Percentiles rank a stretch among this genome's conserved stretches.
phyloP scores from a whole-genome alignment of 176 grass and related monocot species.

The Ensete glaucum region DNA sequence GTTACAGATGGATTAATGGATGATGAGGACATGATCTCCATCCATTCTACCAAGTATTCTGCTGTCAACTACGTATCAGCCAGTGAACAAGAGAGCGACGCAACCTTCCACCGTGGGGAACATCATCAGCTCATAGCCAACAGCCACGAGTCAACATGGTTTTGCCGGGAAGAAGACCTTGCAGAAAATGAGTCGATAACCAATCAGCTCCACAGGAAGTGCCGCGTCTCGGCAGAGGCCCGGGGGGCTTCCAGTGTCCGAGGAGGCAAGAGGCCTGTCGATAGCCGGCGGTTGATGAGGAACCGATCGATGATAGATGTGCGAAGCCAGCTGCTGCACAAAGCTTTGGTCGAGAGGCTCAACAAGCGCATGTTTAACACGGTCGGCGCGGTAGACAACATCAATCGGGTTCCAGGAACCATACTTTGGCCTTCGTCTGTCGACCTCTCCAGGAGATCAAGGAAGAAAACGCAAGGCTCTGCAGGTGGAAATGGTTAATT shows the following conservation, averaged over 20 bases:
- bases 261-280: slow-evolving; percentile 25
- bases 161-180: too few species aligned
- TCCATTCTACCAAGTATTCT: slow-evolving; percentile 49
- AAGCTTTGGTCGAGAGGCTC: slow-evolving; percentile 62
- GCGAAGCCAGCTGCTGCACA: slow-evolving; percentile 67
- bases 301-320: slow-evolving; percentile 78
- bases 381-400: slow-evolving; percentile 61
- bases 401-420: slow-evolving; percentile 46
- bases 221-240: too few species aligned
- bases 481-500: too few species aligned
- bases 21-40: slow-evolving; percentile 52
- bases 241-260: neutral
- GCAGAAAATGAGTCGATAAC: too few species aligned
- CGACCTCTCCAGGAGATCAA: too few species aligned
- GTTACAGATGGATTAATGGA: slow-evolving; percentile 11
- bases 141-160: too few species aligned
- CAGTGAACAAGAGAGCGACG: neutral
- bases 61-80: slow-evolving; percentile 37
- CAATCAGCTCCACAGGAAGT: too few species aligned
- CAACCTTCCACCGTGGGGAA: neutral
- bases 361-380: slow-evolving; percentile 86
- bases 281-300: slow-evolving; percentile 13
- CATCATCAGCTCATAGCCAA: too few species aligned
- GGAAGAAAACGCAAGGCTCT: too few species aligned
- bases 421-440: too few species aligned